Conservation (phyloP, 2,329 filamentous ascomycete species). For the Monilinia fructicola region DNA sequence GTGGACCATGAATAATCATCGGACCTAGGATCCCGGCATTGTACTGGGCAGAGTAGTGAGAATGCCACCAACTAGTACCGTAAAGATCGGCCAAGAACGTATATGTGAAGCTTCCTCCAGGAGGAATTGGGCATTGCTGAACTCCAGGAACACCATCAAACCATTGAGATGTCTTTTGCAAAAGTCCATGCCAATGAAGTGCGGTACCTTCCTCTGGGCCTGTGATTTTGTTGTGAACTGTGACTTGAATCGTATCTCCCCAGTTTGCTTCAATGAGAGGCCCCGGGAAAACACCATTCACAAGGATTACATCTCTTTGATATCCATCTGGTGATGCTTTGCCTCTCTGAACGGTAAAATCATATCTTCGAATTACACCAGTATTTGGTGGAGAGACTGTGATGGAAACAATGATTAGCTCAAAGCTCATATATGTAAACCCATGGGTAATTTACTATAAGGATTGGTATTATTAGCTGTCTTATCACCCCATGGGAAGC, state of each 20-base stretch:
- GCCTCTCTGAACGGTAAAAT: constrained; percentile 36
- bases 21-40: constrained; percentile 58
- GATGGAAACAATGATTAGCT: constrained; percentile 1
- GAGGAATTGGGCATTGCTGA: constrained; percentile 65
- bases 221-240: constrained; percentile 67
- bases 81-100: constrained; percentile 28
- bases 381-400: constrained; percentile 29
- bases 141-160: constrained; percentile 48
- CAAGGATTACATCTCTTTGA: constrained; percentile 52
- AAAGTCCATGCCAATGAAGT: constrained; percentile 50
- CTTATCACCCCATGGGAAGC: constrained; percentile 52
- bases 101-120: constrained; percentile 42
- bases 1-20: constrained; percentile 61
- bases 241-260: constrained; percentile 55
- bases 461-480: constrained; percentile 45
- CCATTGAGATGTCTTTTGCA: constrained; percentile 43
- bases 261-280: constrained; percentile 43
- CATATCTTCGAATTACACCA: constrained; percentile 42
- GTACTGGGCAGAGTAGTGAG: constrained; percentile 53
- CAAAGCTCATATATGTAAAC: constrained; percentile 25
- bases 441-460: constrained; percentile 26
- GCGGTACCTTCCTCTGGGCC: constrained; percentile 41
- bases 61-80: constrained; percentile 55
- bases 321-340: constrained; percentile 44
- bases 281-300: constrained; percentile 41